Evolutionary conservation across 1,284 basidiomycete species (phyloP).

Genomic region (Tranzscheliella williamsii): DNA sequence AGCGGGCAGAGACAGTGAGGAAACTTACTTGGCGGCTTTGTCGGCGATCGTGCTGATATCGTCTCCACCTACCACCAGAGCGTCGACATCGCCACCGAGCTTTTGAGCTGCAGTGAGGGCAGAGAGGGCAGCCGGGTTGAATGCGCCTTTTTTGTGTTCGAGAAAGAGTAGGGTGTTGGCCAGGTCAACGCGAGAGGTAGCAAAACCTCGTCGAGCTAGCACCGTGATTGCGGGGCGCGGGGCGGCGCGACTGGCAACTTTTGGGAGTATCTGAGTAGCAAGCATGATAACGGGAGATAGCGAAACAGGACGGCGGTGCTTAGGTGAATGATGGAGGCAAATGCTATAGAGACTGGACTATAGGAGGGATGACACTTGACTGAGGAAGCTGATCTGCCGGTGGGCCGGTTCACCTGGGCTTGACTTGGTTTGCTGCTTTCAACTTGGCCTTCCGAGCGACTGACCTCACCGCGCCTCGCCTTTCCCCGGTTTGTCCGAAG

Average conservation of each 20-base stretch:
- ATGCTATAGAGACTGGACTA: too few relatives aligned
- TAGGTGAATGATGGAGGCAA: too few relatives aligned
- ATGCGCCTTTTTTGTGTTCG: conserved; percentile 80
- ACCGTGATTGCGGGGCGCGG: not conserved
- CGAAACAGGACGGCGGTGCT: too few relatives aligned
- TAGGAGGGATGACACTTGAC: too few relatives aligned
- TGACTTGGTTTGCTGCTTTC: too few relatives aligned
- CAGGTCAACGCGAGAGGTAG: conserved; percentile 46
- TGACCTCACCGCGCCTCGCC: too few relatives aligned
- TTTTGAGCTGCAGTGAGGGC: conserved; percentile 85
- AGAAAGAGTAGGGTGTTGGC: conserved; percentile 75
- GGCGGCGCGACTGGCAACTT: not conserved
- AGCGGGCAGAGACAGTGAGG: not conserved
- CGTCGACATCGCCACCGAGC: conserved; percentile 81
- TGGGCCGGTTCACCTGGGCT: too few relatives aligned
- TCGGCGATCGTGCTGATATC: conserved; percentile 74
- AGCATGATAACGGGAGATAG: not conserved
- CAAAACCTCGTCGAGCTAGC: conserved; percentile 35
- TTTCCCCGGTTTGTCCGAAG: too few relatives aligned
- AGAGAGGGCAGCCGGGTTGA: conserved; percentile 83
- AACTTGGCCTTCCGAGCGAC: too few relatives aligned
- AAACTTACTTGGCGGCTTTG: conserved; percentile 75
- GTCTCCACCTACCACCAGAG: conserved; percentile 78
- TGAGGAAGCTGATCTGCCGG: too few relatives aligned
- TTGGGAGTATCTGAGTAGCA: not conserved